phyloP scores from a whole-genome alignment of 2,329 filamentous ascomycete genomes.

The Neonectria ditissima region DNA sequence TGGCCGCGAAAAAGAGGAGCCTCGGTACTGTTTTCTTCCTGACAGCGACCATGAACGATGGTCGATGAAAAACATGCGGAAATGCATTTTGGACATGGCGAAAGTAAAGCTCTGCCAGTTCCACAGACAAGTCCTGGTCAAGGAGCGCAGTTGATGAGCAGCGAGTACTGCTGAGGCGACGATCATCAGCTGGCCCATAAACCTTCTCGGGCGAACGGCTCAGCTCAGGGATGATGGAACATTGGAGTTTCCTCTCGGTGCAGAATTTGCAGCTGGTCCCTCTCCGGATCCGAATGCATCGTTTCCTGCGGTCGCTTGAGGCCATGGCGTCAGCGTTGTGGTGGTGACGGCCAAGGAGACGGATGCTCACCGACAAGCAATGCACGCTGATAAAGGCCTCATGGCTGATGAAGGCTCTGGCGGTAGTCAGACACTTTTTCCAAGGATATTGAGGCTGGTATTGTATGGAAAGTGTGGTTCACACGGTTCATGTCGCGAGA shows the following conservation, averaged over 20 bases:
- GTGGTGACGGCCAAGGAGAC: neutral
- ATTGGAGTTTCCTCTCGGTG: constrained; percentile 7
- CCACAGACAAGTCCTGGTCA: neutral
- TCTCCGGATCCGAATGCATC: constrained; percentile 3
- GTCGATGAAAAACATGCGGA: constrained; percentile 4
- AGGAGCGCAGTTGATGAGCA: neutral
- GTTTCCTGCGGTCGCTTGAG: constrained; percentile 12
- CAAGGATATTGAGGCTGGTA: no score
- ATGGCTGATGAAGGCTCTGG: neutral
- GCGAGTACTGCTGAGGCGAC: no score
- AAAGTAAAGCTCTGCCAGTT: constrained; percentile 13
- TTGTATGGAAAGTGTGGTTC: no score
- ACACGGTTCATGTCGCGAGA: no score
- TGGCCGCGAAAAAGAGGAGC: constrained; percentile 7
- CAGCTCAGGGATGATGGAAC: constrained; percentile 1
- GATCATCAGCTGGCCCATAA: neutral
- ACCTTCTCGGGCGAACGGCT: neutral
- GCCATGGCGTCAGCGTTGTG: no score
- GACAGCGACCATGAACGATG: neutral
- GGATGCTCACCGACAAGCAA: constrained; percentile 1
- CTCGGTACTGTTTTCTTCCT: neutral
- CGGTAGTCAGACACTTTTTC: no score
- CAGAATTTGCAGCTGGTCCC: constrained; percentile 6
- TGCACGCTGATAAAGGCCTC: constrained; percentile 3
- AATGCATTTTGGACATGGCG: constrained; percentile 4